Percentiles rank a stretch among this genome's conserved stretches.
phyloP scores from a whole-genome alignment of 2,329 filamentous ascomycete genomes.

The Alternaria gaisen region DNA sequence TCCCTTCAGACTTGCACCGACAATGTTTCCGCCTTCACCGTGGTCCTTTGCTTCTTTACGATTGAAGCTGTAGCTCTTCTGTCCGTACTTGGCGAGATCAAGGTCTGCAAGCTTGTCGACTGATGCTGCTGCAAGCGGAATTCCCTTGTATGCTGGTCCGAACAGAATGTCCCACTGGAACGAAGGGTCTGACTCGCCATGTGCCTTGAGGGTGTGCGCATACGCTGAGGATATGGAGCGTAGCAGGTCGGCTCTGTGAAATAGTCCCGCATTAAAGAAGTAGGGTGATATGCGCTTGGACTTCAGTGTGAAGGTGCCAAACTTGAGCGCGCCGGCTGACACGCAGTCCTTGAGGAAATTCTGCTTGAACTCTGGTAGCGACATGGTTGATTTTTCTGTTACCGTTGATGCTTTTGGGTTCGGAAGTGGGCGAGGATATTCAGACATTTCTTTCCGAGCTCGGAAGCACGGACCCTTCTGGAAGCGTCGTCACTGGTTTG shows the following conservation, averaged over 20 bases:
- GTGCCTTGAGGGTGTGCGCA: slow-evolving; percentile 67
- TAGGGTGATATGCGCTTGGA: slow-evolving; percentile 91
- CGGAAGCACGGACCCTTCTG: slow-evolving; percentile 36
- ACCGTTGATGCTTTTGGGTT: neutral
- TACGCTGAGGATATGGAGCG: slow-evolving; percentile 82
- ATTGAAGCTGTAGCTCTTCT: slow-evolving; percentile 87
- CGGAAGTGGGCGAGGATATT: slow-evolving; percentile 12
- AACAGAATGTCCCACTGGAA: slow-evolving; percentile 85
- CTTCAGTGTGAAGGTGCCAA: slow-evolving; percentile 89
- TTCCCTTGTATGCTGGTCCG: slow-evolving; percentile 95
- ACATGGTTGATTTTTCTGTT: slow-evolving; percentile 16
- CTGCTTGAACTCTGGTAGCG: slow-evolving; percentile 64
- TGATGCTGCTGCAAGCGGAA: slow-evolving; percentile 83
- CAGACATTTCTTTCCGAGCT: slow-evolving; percentile 39
- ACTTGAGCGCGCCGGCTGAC: slow-evolving; percentile 75
- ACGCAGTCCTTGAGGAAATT: slow-evolving; percentile 76
- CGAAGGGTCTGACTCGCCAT: slow-evolving; percentile 53
- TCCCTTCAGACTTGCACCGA: slow-evolving; percentile 84
- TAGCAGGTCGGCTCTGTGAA: slow-evolving; percentile 82
- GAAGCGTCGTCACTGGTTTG: slow-evolving; percentile 13
- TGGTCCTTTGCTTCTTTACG: slow-evolving; percentile 97
- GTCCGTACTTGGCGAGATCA: slow-evolving; percentile 70
- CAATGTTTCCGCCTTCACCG: slow-evolving; percentile 92
- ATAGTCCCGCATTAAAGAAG: slow-evolving; percentile 96
- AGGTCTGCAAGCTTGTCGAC: slow-evolving; percentile 77